Conservation (phyloP, 805 yeast genomes). For the Candida sonorensis region DNA sequence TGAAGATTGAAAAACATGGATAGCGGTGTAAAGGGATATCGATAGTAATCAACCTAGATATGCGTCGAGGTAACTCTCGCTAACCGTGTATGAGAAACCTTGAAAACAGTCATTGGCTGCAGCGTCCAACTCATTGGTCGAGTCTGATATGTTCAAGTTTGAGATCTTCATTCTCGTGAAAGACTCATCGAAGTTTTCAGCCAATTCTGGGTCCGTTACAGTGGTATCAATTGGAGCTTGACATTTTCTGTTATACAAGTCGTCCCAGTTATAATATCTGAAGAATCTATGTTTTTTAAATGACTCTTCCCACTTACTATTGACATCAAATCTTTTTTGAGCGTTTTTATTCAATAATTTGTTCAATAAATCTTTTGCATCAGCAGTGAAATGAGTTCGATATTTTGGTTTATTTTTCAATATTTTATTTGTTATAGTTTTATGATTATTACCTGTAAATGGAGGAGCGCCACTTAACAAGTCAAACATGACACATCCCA, state of each 20-base stretch:
- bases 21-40: no score
- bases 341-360: constrained; percentile 65
- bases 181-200: constrained; percentile 74
- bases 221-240: constrained; percentile 72
- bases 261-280: constrained; percentile 63
- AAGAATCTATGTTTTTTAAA: constrained; percentile 65
- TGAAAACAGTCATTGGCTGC: constrained; percentile 23
- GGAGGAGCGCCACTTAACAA: constrained; percentile 83
- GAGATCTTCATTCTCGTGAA: constrained; percentile 55
- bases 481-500: constrained; percentile 75
- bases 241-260: constrained; percentile 39
- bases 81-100: constrained; percentile 41
- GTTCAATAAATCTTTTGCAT: constrained; percentile 66
- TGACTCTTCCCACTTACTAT: constrained; percentile 37
- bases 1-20: no score
- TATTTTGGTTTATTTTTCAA: constrained; percentile 53
- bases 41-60: constrained; percentile 9
- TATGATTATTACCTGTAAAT: constrained; percentile 73
- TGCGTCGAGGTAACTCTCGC: constrained; percentile 29
- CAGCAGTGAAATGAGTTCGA: constrained; percentile 68
- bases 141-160: constrained; percentile 5
- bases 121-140: not conserved
- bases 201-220: constrained; percentile 63
- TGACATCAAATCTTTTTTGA: constrained; percentile 51
- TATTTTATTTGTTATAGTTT: constrained; percentile 65